Evolutionary conservation across 2,329 filamentous ascomycete genomes (phyloP).

Genomic region (Cryphonectria parasitica): DNA sequence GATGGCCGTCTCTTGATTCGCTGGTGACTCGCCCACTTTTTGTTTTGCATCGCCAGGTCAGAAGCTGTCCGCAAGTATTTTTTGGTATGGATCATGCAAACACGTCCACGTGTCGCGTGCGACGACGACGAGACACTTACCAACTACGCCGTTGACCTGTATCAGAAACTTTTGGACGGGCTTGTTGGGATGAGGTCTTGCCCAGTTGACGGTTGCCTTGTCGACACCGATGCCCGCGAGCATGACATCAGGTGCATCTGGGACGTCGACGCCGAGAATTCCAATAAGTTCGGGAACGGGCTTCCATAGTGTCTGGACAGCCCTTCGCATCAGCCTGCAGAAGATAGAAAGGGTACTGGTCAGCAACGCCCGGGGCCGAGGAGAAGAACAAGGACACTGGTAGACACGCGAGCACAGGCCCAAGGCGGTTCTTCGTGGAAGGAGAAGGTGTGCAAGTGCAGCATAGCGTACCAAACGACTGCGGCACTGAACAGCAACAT

Average conservation of each 20-base stretch:
- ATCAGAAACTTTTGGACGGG: constrained; percentile 86
- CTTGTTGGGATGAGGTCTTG: constrained; percentile 66
- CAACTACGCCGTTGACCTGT: constrained; percentile 90
- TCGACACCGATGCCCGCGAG: constrained; percentile 87
- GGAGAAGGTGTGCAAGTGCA: constrained; percentile 10
- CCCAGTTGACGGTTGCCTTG: constrained; percentile 90
- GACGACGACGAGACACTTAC: constrained; percentile 51
- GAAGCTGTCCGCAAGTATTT: constrained; percentile 1
- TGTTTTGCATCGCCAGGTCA: constrained; percentile 19
- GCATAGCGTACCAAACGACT: constrained; percentile 52
- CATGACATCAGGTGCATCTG: constrained; percentile 84
- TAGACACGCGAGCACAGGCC: constrained; percentile 5
- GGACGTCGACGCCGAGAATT: constrained; percentile 92
- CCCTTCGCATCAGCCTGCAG: constrained; percentile 78
- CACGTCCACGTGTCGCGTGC: constrained; percentile 26
- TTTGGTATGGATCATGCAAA: constrained; percentile 27
- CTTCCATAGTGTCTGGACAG: constrained; percentile 86
- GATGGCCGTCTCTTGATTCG: constrained; percentile 81
- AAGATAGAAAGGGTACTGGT: constrained; percentile 14
- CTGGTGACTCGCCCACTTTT: constrained; percentile 79
- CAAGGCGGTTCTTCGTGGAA: background rate
- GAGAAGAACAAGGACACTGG: background rate
- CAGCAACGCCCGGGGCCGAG: constrained; percentile 19
- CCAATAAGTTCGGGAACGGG: constrained; percentile 89
- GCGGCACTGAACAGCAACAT: constrained; percentile 60